phyloP scores from a whole-genome alignment of 2,329 filamentous ascomycete species.

The Albifimbria verrucaria region DNA sequence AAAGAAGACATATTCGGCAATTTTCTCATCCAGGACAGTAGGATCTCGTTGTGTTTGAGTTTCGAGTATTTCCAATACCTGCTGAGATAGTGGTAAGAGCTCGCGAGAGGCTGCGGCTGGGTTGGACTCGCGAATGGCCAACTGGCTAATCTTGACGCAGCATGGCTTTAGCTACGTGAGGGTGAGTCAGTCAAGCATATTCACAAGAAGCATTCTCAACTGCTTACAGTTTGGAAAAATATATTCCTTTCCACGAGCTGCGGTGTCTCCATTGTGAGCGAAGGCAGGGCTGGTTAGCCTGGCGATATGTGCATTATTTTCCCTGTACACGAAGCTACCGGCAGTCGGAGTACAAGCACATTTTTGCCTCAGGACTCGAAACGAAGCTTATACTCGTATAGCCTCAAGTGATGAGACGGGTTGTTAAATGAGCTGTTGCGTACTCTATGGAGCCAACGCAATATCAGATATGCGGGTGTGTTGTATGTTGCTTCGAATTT shows the following conservation, averaged over 20 bases:
- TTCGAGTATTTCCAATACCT: slow-evolving; percentile 45
- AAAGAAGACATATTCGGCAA: slow-evolving; percentile 94
- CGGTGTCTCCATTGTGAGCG: slow-evolving; percentile 3
- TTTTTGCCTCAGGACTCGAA: too few species aligned
- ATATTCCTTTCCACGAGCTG: slow-evolving; percentile 22
- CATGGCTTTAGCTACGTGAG: slow-evolving; percentile 55
- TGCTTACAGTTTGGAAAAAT: slow-evolving; percentile 26
- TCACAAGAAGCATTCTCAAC: background rate
- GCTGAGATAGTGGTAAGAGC: slow-evolving; percentile 41
- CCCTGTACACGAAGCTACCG: too few species aligned
- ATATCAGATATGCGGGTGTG: too few species aligned
- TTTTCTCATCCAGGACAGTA: slow-evolving; percentile 66
- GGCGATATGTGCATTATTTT: slow-evolving; percentile 18
- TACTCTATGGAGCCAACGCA: too few species aligned
- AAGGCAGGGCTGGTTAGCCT: background rate
- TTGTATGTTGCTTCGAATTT: too few species aligned
- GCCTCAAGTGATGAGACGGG: too few species aligned
- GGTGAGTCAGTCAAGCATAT: slow-evolving; percentile 7
- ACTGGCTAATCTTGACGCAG: slow-evolving; percentile 58
- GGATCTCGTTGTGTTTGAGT: slow-evolving; percentile 40
- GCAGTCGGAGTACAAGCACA: too few species aligned
- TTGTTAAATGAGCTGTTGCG: too few species aligned
- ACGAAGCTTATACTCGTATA: too few species aligned
- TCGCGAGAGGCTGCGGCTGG: slow-evolving; percentile 37
- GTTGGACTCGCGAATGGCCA: slow-evolving; percentile 47